These are phyloP conservation scores for Hypoxylon sp. DNA, from an alignment of 2,329 filamentous ascomycete genomes.

Conservation along the genomic window DNA sequence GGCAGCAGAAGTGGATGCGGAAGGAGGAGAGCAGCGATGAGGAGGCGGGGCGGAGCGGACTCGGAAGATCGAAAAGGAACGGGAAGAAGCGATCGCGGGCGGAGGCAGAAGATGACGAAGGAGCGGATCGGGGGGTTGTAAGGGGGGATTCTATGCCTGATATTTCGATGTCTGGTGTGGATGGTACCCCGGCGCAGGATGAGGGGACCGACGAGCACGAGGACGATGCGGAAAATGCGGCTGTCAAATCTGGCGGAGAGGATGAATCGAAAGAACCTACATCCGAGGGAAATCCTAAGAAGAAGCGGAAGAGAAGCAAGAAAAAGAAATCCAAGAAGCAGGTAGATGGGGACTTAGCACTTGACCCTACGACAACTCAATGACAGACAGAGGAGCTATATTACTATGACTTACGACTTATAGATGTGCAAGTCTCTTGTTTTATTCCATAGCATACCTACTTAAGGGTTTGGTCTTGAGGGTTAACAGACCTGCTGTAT, in stretches of 20 bases:
- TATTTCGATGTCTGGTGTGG: not conserved
- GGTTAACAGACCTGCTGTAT: too few relatives aligned
- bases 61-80: conserved; percentile 45
- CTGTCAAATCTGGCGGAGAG: not conserved
- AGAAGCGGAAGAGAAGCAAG: conserved; percentile 45
- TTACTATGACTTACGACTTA: too few relatives aligned
- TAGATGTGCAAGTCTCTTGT: too few relatives aligned
- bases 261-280: not conserved
- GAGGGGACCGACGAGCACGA: not conserved
- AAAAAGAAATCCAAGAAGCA: conserved; percentile 36
- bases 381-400: too few relatives aligned
- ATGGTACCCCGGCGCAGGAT: not conserved
- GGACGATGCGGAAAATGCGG: conserved; percentile 6
- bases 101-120: conserved; percentile 10
- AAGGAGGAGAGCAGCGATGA: conserved; percentile 43
- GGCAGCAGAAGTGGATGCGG: conserved; percentile 24
- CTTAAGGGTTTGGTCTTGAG: too few relatives aligned
- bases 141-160: not conserved
- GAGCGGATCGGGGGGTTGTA: not conserved
- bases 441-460: too few relatives aligned
- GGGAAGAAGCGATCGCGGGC: conserved; percentile 14
- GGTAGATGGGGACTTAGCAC: conserved; percentile 5
- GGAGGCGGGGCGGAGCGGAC: conserved; percentile 44
- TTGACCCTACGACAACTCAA: not conserved
- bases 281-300: conserved; percentile 30